Percentiles rank a stretch among this genome's conserved stretches.
These are phyloP conservation scores for Datura wrightii DNA, from an alignment of 257 asterid species.

Conservation along the genomic window DNA sequence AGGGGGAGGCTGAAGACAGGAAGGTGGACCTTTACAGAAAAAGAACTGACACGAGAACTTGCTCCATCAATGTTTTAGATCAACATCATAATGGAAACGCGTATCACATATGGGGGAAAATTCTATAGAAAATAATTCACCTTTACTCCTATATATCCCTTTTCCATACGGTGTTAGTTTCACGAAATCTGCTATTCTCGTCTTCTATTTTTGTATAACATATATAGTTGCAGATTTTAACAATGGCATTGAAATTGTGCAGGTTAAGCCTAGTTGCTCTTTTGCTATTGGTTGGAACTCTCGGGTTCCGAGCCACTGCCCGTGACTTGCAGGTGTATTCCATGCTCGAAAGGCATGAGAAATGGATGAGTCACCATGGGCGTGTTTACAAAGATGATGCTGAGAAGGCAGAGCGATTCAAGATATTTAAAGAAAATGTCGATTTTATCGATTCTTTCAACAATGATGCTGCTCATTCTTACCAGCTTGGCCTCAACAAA, in stretches of 20 bases:
- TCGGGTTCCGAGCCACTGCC: constrained; percentile 25
- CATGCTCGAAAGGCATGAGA: constrained; percentile 38
- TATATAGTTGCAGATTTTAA: not conserved
- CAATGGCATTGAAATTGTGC: constrained; percentile 28
- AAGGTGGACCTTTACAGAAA: constrained; percentile 12
- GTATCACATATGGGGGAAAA: not conserved
- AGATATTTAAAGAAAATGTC: constrained; percentile 48
- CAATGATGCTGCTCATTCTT: constrained; percentile 35
- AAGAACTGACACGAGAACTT: not conserved
- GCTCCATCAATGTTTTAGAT: constrained; percentile 17
- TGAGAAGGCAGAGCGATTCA: constrained; percentile 43
- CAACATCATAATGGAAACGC: constrained; percentile 3
- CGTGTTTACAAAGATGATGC: constrained; percentile 41
- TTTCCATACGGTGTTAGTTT: not conserved
- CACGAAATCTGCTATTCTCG: not conserved
- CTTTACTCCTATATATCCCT: not conserved
- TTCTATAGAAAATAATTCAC: not conserved
- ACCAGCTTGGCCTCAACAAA: constrained; percentile 46
- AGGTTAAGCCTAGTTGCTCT: constrained; percentile 34
- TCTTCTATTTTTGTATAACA: constrained; percentile 7
- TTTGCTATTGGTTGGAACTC: constrained; percentile 31
- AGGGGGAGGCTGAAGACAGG: not conserved
- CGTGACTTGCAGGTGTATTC: constrained; percentile 37
- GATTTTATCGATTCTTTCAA: constrained; percentile 43
- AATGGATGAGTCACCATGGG: constrained; percentile 47